A percentile compares a stretch with the other conserved stretches of the same genome.
These are phyloP conservation scores for Suillus hirtellus DNA, from an alignment of 768 basidiomycete genomes.

Conservation along the genomic window DNA sequence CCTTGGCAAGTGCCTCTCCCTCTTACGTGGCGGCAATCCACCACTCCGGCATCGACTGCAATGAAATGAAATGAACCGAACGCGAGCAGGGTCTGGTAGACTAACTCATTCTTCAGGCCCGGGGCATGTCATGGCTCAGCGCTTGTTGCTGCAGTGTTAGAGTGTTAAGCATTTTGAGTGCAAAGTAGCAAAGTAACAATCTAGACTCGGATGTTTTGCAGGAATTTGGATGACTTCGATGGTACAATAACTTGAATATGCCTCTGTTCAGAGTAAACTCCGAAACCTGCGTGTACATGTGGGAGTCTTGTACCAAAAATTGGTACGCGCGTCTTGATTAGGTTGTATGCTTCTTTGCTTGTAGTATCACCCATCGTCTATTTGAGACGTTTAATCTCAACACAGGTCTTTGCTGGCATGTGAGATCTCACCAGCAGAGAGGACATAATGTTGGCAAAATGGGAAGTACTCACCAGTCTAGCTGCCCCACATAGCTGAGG, in stretches of 20 bases:
- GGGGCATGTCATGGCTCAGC: background rate
- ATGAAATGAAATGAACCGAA: background rate
- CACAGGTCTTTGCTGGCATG: too few relatives aligned
- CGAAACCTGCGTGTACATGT: too few relatives aligned
- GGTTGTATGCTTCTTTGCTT: too few relatives aligned
- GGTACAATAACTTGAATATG: background rate
- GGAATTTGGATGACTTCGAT: background rate
- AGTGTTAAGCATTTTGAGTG: background rate
- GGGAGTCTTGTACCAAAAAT: too few relatives aligned
- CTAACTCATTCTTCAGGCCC: background rate
- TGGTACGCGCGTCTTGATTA: too few relatives aligned
- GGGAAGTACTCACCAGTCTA: too few relatives aligned
- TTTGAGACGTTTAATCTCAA: too few relatives aligned
- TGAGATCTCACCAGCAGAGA: too few relatives aligned
- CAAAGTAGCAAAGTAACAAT: background rate
- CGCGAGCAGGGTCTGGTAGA: background rate
- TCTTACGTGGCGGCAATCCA: background rate
- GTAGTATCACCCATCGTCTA: too few relatives aligned
- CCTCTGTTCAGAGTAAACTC: too few relatives aligned
- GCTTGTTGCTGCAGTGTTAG: background rate
- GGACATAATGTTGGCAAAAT: too few relatives aligned
- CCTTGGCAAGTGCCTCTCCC: conserved; percentile 23
- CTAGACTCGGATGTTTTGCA: background rate
- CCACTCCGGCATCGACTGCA: background rate
- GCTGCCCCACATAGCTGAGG: too few relatives aligned